A percentile compares a stretch with the other conserved stretches of the same genome.
Conservation (phyloP, 495 filamentous ascomycete species). For the Sporormia fimetaria region DNA sequence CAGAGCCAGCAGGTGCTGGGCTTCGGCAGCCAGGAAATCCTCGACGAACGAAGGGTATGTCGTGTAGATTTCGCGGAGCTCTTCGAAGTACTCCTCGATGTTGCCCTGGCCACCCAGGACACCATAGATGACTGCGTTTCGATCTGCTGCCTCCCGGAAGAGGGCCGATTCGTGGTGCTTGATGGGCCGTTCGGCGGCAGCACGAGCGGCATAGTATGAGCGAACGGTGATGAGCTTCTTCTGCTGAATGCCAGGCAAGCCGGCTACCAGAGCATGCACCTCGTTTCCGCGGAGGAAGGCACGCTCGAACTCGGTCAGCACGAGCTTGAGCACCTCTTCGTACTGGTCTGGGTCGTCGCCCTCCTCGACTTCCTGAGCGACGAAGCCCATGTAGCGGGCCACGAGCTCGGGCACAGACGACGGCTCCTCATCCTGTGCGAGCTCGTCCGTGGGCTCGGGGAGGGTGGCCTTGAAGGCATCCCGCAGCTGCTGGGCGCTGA, state of each 20-base stretch:
- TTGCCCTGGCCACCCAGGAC: conserved; percentile 99
- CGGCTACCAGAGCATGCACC: conserved; percentile 77
- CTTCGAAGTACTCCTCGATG: conserved; percentile 98
- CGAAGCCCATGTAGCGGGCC: conserved; percentile 79
- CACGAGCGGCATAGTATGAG: conserved; percentile 82
- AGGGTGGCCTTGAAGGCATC: conserved; percentile 74
- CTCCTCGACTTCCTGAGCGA: conserved; percentile 73
- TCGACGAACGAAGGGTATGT: conserved; percentile 86
- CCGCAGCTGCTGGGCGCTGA: conserved; percentile 85
- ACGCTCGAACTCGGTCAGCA: conserved; percentile 89
- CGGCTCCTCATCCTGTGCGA: conserved; percentile 94
- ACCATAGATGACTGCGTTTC: conserved; percentile 66
- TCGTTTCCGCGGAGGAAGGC: conserved; percentile 92
- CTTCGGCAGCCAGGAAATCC: conserved; percentile 65
- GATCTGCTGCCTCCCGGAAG: conserved; percentile 74
- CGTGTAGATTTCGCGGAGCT: conserved; percentile 78
- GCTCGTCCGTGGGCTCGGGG: conserved; percentile 84
- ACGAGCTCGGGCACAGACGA: conserved; percentile 86
- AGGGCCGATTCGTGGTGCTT: conserved; percentile 87
- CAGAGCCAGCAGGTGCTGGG: conserved; percentile 71
- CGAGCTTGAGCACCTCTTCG: conserved; percentile 75
- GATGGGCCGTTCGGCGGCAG: conserved; percentile 67
- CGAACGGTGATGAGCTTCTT: conserved; percentile 83
- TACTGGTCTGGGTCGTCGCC: conserved; percentile 84
- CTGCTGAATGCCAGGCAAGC: conserved; percentile 69